phyloP scores from a whole-genome alignment of 2,329 filamentous ascomycete species.

The Aspergillus phoenicis region DNA sequence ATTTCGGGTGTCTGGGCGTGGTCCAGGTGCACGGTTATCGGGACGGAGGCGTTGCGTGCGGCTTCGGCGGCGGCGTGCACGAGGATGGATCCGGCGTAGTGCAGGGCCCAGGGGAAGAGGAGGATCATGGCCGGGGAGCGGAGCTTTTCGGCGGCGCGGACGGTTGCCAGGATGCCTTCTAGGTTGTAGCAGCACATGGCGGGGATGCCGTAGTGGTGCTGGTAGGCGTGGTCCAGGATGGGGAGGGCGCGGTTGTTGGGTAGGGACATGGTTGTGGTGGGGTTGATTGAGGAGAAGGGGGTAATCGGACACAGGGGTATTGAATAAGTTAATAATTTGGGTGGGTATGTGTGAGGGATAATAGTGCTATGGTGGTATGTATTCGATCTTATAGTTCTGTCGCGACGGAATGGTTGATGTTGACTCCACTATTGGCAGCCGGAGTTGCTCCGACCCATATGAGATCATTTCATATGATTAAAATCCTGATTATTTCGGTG shows the following conservation, averaged over 20 bases:
- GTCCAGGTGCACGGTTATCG: constrained; percentile 66
- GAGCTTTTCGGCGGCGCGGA: constrained; percentile 69
- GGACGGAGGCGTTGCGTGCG: constrained; percentile 59
- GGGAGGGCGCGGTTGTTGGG: constrained; percentile 55
- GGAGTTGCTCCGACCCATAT: constrained; percentile 21
- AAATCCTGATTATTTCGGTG: not conserved
- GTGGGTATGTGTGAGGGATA: not conserved
- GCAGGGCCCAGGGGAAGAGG: constrained; percentile 73
- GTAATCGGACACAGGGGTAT: not conserved
- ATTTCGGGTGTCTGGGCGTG: constrained; percentile 67
- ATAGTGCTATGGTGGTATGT: not conserved
- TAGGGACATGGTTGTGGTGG: constrained; percentile 37
- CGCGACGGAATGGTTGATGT: not conserved
- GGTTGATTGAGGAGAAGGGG: not conserved
- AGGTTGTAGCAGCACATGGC: constrained; percentile 70
- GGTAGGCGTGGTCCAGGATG: constrained; percentile 60
- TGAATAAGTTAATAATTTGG: not conserved
- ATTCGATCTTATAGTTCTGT: not conserved
- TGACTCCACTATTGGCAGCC: constrained; percentile 5
- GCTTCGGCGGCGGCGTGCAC: constrained; percentile 60
- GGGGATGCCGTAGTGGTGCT: constrained; percentile 61
- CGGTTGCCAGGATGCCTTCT: constrained; percentile 69
- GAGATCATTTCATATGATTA: constrained; percentile 6
- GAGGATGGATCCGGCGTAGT: constrained; percentile 63
- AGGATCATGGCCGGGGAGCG: constrained; percentile 70